These are phyloP conservation scores for Chrysanthemum seticuspe DNA, from an alignment of 129 eudicot genomes.

Conservation along the genomic window DNA sequence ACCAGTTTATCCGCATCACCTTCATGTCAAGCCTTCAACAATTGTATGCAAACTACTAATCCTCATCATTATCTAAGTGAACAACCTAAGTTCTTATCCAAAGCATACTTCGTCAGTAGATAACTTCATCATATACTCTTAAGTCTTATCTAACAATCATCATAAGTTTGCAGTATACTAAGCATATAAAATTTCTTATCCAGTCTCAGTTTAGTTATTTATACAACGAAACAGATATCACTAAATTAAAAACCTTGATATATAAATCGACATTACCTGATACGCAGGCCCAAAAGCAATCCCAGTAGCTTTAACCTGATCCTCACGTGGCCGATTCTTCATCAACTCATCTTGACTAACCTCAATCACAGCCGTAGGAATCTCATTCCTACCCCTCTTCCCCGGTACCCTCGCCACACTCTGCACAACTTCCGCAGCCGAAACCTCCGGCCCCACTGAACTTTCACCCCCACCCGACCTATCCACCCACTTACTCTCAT, in stretches of 20 bases:
- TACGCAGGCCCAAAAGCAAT: slow-evolving; percentile 90
- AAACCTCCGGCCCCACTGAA: slow-evolving; percentile 31
- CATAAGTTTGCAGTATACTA: background rate
- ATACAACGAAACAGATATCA: background rate
- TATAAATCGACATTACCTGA: slow-evolving; percentile 45
- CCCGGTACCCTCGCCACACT: slow-evolving; percentile 44
- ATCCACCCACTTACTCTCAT: slow-evolving; percentile 68
- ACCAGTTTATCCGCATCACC: too few species aligned
- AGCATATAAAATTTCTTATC: background rate
- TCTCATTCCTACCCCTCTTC: slow-evolving; percentile 76
- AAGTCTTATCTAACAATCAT: background rate
- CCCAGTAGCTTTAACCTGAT: slow-evolving; percentile 73
- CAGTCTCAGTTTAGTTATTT: too few species aligned
- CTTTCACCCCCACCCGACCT: slow-evolving; percentile 26
- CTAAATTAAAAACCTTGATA: background rate
- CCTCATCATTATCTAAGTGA: background rate
- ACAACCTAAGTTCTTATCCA: slow-evolving; percentile 1
- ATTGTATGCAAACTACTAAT: background rate
- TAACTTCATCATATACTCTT: background rate
- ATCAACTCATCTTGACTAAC: slow-evolving; percentile 93
- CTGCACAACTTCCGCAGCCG: slow-evolving; percentile 25
- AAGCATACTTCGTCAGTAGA: background rate
- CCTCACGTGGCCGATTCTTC: slow-evolving; percentile 87
- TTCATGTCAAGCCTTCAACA: too few species aligned
- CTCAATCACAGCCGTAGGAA: slow-evolving; percentile 64